These are phyloP conservation scores for Globisporangium viniferum DNA, from an alignment of 352 stramenopile genomes.

Conservation along the genomic window DNA sequence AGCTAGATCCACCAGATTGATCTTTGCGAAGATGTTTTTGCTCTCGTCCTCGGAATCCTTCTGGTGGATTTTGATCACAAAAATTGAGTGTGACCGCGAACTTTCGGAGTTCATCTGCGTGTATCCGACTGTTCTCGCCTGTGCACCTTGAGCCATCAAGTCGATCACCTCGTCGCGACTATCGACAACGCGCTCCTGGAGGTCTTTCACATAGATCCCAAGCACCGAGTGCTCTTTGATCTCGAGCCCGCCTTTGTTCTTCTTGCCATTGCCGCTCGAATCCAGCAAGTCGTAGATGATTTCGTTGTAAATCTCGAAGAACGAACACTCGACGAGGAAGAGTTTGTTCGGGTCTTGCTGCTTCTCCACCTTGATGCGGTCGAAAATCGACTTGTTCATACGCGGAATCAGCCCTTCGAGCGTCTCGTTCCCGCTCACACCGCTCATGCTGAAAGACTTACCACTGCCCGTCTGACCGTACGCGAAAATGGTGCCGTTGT, in stretches of 20 bases:
- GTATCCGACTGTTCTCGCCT: slow-evolving; percentile 68
- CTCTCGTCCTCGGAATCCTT: slow-evolving; percentile 83
- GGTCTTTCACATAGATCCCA: slow-evolving; percentile 93
- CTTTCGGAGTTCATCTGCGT: slow-evolving; percentile 94
- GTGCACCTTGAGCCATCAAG: slow-evolving; percentile 67
- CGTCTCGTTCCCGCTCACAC: slow-evolving; percentile 50
- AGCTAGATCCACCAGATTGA: slow-evolving; percentile 94
- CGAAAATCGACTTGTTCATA: slow-evolving; percentile 90
- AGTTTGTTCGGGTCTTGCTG: slow-evolving; percentile 65
- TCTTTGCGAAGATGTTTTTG: slow-evolving; percentile 90
- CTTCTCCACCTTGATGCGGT: slow-evolving; percentile 67
- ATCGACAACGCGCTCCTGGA: slow-evolving; percentile 87
- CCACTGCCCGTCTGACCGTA: slow-evolving; percentile 86
- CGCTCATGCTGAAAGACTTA: slow-evolving; percentile 89
- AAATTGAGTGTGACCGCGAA: slow-evolving; percentile 94
- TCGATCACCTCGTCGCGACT: slow-evolving; percentile 83
- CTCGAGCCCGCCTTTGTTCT: slow-evolving; percentile 86
- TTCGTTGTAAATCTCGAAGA: slow-evolving; percentile 97
- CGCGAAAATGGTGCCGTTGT: slow-evolving; percentile 91
- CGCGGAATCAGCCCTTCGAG: slow-evolving; percentile 89
- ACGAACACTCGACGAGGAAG: slow-evolving; percentile 91
- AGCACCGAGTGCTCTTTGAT: slow-evolving; percentile 94
- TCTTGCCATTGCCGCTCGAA: slow-evolving; percentile 81
- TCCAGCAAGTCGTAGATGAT: slow-evolving; percentile 94
- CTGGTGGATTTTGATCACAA: slow-evolving; percentile 95